Conservation (phyloP, 306 rosid genomes). For the Urtica urens region DNA sequence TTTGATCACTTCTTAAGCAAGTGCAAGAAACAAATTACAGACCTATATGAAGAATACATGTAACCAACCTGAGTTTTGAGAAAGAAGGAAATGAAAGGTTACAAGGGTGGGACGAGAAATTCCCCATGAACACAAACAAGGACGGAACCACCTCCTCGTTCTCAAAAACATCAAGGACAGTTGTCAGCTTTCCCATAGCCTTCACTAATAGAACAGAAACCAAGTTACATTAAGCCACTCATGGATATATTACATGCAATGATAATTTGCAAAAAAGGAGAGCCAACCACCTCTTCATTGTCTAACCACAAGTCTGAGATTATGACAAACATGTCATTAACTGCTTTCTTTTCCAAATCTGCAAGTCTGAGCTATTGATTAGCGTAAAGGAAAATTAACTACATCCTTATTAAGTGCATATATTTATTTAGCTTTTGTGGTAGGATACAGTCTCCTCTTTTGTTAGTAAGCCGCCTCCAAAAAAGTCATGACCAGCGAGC, state of each 20-base stretch:
- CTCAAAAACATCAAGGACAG: constrained; percentile 67
- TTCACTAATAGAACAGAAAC: constrained; percentile 41
- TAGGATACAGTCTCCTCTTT: constrained; percentile 78
- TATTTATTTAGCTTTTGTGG: no score
- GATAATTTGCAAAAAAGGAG: neutral
- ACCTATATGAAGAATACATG: neutral
- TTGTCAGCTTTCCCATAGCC: constrained; percentile 69
- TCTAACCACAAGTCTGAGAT: constrained; percentile 85
- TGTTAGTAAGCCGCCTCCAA: constrained; percentile 51
- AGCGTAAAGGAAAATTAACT: constrained; percentile 24
- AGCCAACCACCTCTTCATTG: constrained; percentile 64
- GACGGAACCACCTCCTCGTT: constrained; percentile 73
- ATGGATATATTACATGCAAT: neutral
- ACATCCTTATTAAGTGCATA: neutral
- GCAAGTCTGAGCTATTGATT: constrained; percentile 55
- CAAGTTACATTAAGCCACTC: constrained; percentile 19
- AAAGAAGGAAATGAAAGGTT: constrained; percentile 65
- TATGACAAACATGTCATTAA: constrained; percentile 78
- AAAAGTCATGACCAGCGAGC: constrained; percentile 65
- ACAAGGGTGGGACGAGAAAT: constrained; percentile 79
- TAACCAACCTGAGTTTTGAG: constrained; percentile 63
- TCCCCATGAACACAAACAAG: constrained; percentile 89
- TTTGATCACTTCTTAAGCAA: constrained; percentile 9
- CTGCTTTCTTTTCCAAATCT: constrained; percentile 64
- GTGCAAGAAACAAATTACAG: constrained; percentile 5